phyloP scores from a whole-genome alignment of 2,329 filamentous ascomycete genomes.

The Leptographium galeiforme region DNA sequence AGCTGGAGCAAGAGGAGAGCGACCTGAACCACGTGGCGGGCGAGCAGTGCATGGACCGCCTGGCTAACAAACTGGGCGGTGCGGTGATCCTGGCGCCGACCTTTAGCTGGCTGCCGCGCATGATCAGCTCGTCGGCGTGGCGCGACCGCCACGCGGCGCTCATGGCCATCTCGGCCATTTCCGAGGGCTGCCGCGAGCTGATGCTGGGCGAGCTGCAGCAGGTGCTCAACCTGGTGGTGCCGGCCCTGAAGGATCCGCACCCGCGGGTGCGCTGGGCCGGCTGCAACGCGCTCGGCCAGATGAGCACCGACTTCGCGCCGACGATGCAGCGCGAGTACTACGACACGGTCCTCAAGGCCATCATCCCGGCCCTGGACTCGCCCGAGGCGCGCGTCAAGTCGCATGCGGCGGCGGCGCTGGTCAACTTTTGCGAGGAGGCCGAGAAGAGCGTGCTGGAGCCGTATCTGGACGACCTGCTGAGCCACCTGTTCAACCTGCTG shows the following conservation, averaged over 20 bases:
- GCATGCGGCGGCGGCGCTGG: conserved; percentile 90
- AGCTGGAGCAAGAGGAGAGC: conserved; percentile 90
- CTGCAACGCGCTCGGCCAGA: conserved; percentile 96
- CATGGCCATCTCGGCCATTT: conserved; percentile 98
- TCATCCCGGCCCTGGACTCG: conserved; percentile 83
- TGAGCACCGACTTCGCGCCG: conserved; percentile 98
- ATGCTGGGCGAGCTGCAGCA: conserved; percentile 94
- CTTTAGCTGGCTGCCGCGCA: conserved; percentile 91
- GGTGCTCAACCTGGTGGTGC: conserved; percentile 87
- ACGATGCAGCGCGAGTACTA: conserved; percentile 98
- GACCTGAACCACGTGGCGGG: conserved; percentile 95
- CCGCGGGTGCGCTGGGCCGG: conserved; percentile 93
- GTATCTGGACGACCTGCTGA: conserved; percentile 79
- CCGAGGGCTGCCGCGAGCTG: conserved; percentile 86
- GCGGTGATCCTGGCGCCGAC: conserved; percentile 82
- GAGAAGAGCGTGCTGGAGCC: conserved; percentile 86
- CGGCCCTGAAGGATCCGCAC: conserved; percentile 77
- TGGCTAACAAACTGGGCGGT: conserved; percentile 96
- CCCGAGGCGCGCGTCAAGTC: conserved; percentile 90
- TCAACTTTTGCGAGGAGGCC: conserved; percentile 98
- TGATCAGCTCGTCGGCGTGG: conserved; percentile 95
- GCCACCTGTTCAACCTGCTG: conserved; percentile 72
- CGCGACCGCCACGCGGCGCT: conserved; percentile 89
- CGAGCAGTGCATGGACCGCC: conserved; percentile 94
- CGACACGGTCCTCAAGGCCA: conserved; percentile 70